Percentiles rank a stretch among this genome's conserved stretches.
Evolutionary conservation across 495 filamentous ascomycete genomes (phyloP).

Genomic region (Lophium mytilinum): DNA sequence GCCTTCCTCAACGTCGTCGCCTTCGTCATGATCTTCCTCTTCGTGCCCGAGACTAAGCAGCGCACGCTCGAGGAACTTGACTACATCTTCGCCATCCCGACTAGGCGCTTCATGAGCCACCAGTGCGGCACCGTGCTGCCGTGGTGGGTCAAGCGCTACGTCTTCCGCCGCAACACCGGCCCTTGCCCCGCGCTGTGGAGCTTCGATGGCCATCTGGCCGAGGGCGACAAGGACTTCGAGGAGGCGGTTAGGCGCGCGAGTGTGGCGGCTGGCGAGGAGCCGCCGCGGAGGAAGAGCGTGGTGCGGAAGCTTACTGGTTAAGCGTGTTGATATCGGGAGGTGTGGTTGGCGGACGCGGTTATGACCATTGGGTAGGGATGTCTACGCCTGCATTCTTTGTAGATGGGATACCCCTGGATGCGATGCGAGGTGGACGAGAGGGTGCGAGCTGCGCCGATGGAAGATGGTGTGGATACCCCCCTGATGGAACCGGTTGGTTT

Average conservation of each 20-base stretch:
- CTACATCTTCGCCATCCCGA: conserved; percentile 32
- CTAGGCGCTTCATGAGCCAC: conserved; percentile 23
- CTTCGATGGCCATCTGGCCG: conserved; percentile 7
- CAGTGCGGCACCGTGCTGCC: conserved; percentile 54
- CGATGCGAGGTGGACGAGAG: too few relatives aligned
- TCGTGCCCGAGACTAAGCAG: conserved; percentile 73
- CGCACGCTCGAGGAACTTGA: conserved; percentile 57
- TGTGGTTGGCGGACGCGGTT: too few relatives aligned
- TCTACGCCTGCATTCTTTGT: too few relatives aligned
- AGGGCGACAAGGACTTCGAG: conserved; percentile 4
- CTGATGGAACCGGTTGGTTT: too few relatives aligned
- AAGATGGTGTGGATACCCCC: too few relatives aligned
- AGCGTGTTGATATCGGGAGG: too few relatives aligned
- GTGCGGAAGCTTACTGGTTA: not conserved
- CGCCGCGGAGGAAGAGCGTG: conserved; percentile 5
- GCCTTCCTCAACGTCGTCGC: conserved; percentile 62
- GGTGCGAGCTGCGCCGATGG: too few relatives aligned
- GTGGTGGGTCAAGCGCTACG: conserved; percentile 61
- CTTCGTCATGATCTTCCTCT: conserved; percentile 63
- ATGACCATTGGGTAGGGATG: too few relatives aligned
- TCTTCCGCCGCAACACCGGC: conserved; percentile 47
- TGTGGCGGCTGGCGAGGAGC: not conserved
- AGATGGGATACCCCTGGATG: too few relatives aligned
- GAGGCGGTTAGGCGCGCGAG: conserved; percentile 6
- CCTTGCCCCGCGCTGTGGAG: conserved; percentile 12